Evolutionary conservation across 2,329 filamentous ascomycete genomes (phyloP), one percentile per base, ranked within the genome.

Genomic region (Scopulariopsis brevicaulis): DNA sequence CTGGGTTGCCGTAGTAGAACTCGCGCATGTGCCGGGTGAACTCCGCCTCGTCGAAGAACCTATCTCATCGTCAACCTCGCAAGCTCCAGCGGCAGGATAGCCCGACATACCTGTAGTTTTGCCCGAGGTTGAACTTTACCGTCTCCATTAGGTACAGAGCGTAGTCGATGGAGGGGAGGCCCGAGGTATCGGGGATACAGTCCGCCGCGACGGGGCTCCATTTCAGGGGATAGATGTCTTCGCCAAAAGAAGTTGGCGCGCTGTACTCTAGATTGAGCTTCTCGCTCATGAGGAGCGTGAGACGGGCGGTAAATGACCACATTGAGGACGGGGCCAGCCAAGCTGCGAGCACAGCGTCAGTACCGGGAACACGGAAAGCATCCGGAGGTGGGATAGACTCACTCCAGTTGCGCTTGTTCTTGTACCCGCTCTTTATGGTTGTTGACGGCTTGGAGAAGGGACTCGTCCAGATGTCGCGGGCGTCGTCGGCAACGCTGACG

Each of bases 61-160:
- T n/a, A n/a, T n/a, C n/a, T n/a, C n/a, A n/a, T n/a, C n/a, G n/a
- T n/a, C n/a, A n/a, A n/a, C n/a, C n/a, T n/a, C n/a, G n/a, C n/a
- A n/a, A n/a, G n/a, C n/a, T n/a, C n/a, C n/a, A n/a, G n/a, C n/a
- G n/a, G n/a, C n/a, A n/a, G n/a, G n/a, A n/a, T n/a, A n/a, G n/a
- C n/a, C n/a, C n/a, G n/a, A n/a, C n/a, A n/a, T n/a, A n/a, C n/a
- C 66, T 63, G 51, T 71, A 73, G 4, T 64, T 67, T 24, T 72
- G 69, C 4, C 70, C 67, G 0, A 73, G 65, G 18, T 73, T 71
- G 25, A 73, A 73, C 18, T 72, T 71, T 56, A 72, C 70, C 1
- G 67, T 65, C 54, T 69, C 64, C 59, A 71, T 66, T 3, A 71
- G 63, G 37, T 69, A 69, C 14, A 69, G 59, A 2, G 69, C 66